These are phyloP conservation scores for Calocybe gangraenosa DNA, from an alignment of 768 basidiomycete species.

Conservation along the genomic window DNA sequence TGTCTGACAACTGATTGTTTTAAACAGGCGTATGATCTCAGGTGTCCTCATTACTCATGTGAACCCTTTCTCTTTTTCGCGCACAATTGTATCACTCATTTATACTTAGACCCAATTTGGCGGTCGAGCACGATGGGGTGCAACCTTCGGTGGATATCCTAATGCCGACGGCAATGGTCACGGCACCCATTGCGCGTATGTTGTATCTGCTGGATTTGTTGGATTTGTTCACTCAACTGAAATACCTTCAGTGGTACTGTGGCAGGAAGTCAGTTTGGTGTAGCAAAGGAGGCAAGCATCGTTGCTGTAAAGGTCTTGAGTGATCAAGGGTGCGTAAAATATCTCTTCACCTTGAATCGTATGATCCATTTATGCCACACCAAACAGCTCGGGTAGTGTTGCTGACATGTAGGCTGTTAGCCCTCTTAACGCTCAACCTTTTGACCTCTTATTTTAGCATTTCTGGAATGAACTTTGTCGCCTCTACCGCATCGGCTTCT, in stretches of 20 bases:
- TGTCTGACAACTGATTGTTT: no score
- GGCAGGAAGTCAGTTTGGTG: conserved; percentile 29
- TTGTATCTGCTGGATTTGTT: background rate
- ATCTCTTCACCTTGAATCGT: background rate
- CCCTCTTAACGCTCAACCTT: no score
- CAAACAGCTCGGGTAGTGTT: conserved; percentile 8
- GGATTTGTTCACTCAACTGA: background rate
- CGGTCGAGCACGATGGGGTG: conserved; percentile 39
- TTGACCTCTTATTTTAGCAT: background rate
- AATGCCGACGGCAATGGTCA: conserved; percentile 36
- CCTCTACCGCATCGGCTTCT: background rate
- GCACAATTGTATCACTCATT: background rate
- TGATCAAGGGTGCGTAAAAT: conserved; percentile 3
- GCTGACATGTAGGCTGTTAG: conserved; percentile 9
- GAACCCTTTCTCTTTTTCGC: no score
- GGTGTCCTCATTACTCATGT: conserved; percentile 8
- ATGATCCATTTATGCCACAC: background rate
- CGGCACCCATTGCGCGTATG: conserved; percentile 35
- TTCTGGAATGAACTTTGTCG: conserved; percentile 4
- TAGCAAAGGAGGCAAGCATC: conserved; percentile 23
- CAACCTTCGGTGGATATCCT: conserved; percentile 27
- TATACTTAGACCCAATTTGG: conserved; percentile 29
- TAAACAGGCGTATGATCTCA: background rate
- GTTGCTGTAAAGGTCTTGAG: conserved; percentile 14
- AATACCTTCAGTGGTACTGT: conserved; percentile 24